Evolutionary conservation across 768 basidiomycete species (phyloP).

Genomic region (Leccinum subgranulosum): DNA sequence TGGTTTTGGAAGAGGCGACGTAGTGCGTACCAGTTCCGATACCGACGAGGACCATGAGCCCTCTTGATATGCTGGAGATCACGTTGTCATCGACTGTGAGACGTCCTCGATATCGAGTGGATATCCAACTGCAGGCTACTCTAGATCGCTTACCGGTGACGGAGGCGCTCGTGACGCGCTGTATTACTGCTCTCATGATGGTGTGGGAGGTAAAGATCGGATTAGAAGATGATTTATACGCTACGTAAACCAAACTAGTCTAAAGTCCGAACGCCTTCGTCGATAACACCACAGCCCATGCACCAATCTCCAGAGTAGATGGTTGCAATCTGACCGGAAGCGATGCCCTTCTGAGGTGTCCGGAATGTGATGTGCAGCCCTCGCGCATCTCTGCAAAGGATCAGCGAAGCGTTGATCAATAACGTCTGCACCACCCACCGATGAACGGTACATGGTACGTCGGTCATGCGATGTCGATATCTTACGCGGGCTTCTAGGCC

Average conservation of each 20-base stretch:
- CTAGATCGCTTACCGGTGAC: conserved; percentile 57
- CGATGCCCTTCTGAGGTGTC: conserved; percentile 61
- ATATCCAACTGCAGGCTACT: background rate
- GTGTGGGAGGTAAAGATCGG: background rate
- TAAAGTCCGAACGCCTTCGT: conserved; percentile 14
- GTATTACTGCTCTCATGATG: conserved; percentile 81
- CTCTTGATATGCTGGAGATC: conserved; percentile 79
- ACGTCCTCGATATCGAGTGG: background rate
- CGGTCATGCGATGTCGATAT: conserved; percentile 67
- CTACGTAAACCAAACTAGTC: background rate
- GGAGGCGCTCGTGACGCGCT: conserved; percentile 81
- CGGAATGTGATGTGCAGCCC: conserved; percentile 48
- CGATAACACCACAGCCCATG: conserved; percentile 78
- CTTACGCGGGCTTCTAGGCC: conserved; percentile 55
- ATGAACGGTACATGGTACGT: conserved; percentile 50
- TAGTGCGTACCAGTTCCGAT: conserved; percentile 67
- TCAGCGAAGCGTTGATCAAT: conserved; percentile 4
- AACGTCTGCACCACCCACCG: conserved; percentile 35
- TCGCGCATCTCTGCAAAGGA: conserved; percentile 17
- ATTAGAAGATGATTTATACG: background rate
- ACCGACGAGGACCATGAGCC: conserved; percentile 88
- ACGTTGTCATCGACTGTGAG: conserved; percentile 71
- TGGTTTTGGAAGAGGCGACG: background rate
- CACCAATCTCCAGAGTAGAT: conserved; percentile 77
- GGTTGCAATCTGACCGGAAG: conserved; percentile 78